Percentiles rank a stretch among this genome's conserved stretches.
These are phyloP conservation scores for Physcomitrellopsis africana DNA, from an alignment of 225 moss, liverwort and hornwort species.

Conservation along the genomic window DNA sequence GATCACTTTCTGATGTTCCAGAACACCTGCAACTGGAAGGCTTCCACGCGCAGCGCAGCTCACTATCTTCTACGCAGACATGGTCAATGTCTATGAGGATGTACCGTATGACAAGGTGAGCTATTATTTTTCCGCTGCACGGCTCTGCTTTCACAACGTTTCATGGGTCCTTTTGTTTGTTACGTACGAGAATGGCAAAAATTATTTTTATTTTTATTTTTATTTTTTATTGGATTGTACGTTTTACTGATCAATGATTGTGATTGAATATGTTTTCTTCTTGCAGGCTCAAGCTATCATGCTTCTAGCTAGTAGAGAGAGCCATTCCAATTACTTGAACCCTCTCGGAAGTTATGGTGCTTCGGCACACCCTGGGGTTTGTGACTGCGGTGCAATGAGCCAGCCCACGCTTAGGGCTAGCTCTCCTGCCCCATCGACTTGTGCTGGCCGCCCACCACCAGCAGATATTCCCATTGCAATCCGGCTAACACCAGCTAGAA, in stretches of 20 bases:
- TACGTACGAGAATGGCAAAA: neutral
- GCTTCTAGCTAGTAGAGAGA: constrained; percentile 77
- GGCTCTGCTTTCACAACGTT: neutral
- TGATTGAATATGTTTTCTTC: constrained; percentile 3
- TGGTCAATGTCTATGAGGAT: constrained; percentile 84
- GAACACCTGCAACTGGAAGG: constrained; percentile 30
- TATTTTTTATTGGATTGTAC: no score
- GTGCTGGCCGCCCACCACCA: constrained; percentile 13
- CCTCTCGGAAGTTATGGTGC: constrained; percentile 30
- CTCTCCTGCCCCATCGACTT: constrained; percentile 34
- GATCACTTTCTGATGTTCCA: constrained; percentile 22
- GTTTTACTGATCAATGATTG: neutral
- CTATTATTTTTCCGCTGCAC: neutral
- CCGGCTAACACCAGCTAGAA: constrained; percentile 15
- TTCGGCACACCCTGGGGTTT: constrained; percentile 25
- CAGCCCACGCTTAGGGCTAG: constrained; percentile 44
- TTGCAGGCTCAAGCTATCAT: constrained; percentile 91
- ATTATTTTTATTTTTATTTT: no score
- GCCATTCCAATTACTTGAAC: constrained; percentile 32
- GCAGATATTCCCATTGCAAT: neutral
- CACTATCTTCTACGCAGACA: constrained; percentile 84
- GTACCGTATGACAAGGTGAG: constrained; percentile 84
- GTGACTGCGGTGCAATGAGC: constrained; percentile 35
- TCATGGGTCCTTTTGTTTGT: neutral
- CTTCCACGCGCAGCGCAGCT: constrained; percentile 67